Percentiles rank a stretch among this genome's conserved stretches.
These are phyloP conservation scores for Cercospora zeina DNA, from an alignment of 2,329 filamentous ascomycete species.

Conservation along the genomic window DNA sequence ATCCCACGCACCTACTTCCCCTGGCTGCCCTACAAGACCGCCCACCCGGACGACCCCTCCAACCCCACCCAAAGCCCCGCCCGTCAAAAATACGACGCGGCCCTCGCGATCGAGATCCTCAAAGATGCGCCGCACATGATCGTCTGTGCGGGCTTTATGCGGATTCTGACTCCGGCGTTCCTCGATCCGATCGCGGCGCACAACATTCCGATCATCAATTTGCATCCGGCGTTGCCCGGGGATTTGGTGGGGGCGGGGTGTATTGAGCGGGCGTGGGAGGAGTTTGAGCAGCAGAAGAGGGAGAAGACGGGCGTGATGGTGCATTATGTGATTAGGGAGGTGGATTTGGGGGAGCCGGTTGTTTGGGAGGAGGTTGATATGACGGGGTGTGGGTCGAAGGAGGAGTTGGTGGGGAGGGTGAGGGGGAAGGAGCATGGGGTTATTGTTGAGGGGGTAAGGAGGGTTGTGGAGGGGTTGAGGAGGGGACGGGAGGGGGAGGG, in stretches of 20 bases:
- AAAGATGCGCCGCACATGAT: slow-evolving; percentile 68
- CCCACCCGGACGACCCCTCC: slow-evolving; percentile 57
- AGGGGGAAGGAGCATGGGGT: slow-evolving; percentile 74
- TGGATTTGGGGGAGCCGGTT: slow-evolving; percentile 77
- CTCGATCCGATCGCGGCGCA: slow-evolving; percentile 65
- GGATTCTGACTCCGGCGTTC: slow-evolving; percentile 71
- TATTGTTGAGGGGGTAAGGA: slow-evolving; percentile 71
- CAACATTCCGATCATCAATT: slow-evolving; percentile 72
- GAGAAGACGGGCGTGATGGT: slow-evolving; percentile 80
- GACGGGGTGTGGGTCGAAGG: slow-evolving; percentile 59
- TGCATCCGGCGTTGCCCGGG: slow-evolving; percentile 74
- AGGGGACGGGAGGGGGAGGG: neutral
- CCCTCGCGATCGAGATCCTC: slow-evolving; percentile 68
- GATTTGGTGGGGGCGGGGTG: slow-evolving; percentile 71
- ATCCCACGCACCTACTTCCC: slow-evolving; percentile 83
- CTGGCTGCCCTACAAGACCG: slow-evolving; percentile 72
- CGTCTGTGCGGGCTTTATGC: slow-evolving; percentile 85
- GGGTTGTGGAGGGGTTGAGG: slow-evolving; percentile 45
- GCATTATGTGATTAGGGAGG: slow-evolving; percentile 73
- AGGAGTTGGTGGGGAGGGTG: slow-evolving; percentile 69
- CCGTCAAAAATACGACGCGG: slow-evolving; percentile 70
- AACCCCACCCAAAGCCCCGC: slow-evolving; percentile 47
- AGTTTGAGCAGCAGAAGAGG: slow-evolving; percentile 67
- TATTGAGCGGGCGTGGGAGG: slow-evolving; percentile 74
- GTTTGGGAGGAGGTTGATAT: slow-evolving; percentile 68